Conservation (phyloP, 2,329 filamentous ascomycete genomes). For the Capronia coronata region DNA sequence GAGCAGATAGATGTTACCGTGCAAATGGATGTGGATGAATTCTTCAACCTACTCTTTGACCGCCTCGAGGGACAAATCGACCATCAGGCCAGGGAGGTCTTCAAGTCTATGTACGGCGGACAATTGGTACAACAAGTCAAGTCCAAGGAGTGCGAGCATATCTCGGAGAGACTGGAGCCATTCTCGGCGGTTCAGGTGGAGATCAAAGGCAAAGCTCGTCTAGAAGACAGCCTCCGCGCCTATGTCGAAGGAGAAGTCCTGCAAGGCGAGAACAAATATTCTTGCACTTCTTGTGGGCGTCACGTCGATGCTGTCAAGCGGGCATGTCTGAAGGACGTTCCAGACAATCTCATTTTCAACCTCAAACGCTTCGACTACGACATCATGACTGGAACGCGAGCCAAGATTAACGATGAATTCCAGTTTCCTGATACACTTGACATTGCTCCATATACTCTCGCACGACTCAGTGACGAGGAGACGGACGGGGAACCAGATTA, state of each 20-base stretch:
- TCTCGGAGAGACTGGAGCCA: slow-evolving; percentile 81
- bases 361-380: slow-evolving; percentile 58
- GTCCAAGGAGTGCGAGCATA: slow-evolving; percentile 87
- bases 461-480: slow-evolving; percentile 63
- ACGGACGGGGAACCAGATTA: slow-evolving; percentile 58
- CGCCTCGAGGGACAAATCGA: slow-evolving; percentile 79
- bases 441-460: slow-evolving; percentile 84
- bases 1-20: slow-evolving; percentile 74
- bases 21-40: slow-evolving; percentile 98
- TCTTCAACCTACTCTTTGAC: slow-evolving; percentile 90
- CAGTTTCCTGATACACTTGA: slow-evolving; percentile 77
- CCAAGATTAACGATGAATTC: slow-evolving; percentile 94
- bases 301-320: slow-evolving; percentile 92
- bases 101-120: slow-evolving; percentile 83
- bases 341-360: slow-evolving; percentile 92
- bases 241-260: slow-evolving; percentile 95
- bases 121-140: slow-evolving; percentile 91
- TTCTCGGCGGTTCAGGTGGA: slow-evolving; percentile 95
- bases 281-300: slow-evolving; percentile 80
- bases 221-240: slow-evolving; percentile 84
- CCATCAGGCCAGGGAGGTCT: slow-evolving; percentile 60
- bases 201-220: slow-evolving; percentile 79
- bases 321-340: slow-evolving; percentile 84
- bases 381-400: slow-evolving; percentile 62
- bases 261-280: slow-evolving; percentile 98